phyloP scores from a whole-genome alignment of 2,329 filamentous ascomycete genomes.

The Microdochium paspali region DNA sequence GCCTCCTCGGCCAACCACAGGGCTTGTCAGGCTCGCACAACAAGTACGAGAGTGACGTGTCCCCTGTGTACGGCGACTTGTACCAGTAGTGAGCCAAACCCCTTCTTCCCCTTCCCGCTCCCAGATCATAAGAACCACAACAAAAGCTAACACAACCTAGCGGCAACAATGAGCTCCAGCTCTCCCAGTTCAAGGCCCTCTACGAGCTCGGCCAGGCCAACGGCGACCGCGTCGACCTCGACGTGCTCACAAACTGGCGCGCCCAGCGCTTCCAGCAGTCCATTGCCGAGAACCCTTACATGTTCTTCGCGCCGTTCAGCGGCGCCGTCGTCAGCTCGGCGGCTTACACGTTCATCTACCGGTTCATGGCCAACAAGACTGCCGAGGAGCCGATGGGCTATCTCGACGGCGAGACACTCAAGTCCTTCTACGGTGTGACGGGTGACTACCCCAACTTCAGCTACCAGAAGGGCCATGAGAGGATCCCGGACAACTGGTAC shows the following conservation, averaged over 20 bases:
- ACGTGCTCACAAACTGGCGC: constrained; percentile 7
- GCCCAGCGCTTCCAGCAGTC: constrained; percentile 13
- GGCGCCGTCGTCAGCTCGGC: constrained; percentile 14
- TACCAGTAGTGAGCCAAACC: constrained; percentile 7
- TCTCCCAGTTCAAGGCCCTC: constrained; percentile 12
- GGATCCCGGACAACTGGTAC: constrained; percentile 30
- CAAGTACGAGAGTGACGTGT: constrained; percentile 13
- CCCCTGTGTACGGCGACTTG: constrained; percentile 13
- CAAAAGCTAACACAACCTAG: neutral
- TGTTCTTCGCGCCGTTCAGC: constrained; percentile 18
- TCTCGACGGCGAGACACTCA: constrained; percentile 7
- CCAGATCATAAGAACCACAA: too few species aligned
- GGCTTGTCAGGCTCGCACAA: constrained; percentile 16
- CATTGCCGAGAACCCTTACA: constrained; percentile 18
- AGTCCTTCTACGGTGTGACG: constrained; percentile 14
- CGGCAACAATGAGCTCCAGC: constrained; percentile 2
- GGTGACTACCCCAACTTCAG: constrained; percentile 24
- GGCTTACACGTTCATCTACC: constrained; percentile 16
- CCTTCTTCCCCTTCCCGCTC: neutral
- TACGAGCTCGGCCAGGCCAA: constrained; percentile 8
- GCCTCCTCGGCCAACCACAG: constrained; percentile 9
- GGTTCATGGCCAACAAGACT: constrained; percentile 20
- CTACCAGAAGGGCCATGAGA: constrained; percentile 25
- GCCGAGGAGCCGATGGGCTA: constrained; percentile 15
- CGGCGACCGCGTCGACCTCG: constrained; percentile 8